phyloP scores from a whole-genome alignment of 164 flowering plant genomes.

The Piper betle region DNA sequence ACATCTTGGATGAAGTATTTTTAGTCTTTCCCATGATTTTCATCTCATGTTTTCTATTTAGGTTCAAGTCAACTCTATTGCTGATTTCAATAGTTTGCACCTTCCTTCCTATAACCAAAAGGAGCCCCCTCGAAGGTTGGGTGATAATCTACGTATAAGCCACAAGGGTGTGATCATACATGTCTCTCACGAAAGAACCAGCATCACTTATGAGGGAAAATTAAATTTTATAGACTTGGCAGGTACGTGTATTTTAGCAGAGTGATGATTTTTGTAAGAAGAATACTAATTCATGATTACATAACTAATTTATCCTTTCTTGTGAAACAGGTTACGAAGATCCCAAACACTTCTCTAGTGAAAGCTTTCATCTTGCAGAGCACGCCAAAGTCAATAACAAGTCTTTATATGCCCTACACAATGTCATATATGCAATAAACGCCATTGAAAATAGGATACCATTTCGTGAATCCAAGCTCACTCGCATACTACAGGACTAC shows the following conservation, averaged over 20 bases:
- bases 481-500: slow-evolving; percentile 60
- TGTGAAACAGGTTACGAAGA: slow-evolving; percentile 47
- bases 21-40: not conserved
- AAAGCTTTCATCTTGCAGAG: slow-evolving; percentile 25
- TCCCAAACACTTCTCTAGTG: slow-evolving; percentile 25
- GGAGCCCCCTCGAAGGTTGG: slow-evolving; percentile 26
- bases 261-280: not conserved
- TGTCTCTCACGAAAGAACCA: slow-evolving; percentile 18
- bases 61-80: slow-evolving; percentile 40
- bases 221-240: slow-evolving; percentile 71
- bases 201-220: slow-evolving; percentile 22
- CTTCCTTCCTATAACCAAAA: slow-evolving; percentile 4
- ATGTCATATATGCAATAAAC: slow-evolving; percentile 48
- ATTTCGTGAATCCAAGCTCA: slow-evolving; percentile 60
- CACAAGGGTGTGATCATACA: slow-evolving; percentile 52
- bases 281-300: not conserved
- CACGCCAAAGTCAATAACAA: slow-evolving; percentile 30
- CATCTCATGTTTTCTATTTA: slow-evolving; percentile 11
- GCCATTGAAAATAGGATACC: slow-evolving; percentile 43
- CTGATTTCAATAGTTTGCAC: slow-evolving; percentile 43
- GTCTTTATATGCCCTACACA: slow-evolving; percentile 34
- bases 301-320: not conserved
- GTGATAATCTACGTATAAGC: slow-evolving; percentile 24
- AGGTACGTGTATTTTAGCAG: slow-evolving; percentile 21
- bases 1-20: no score